A percentile compares a stretch with the other conserved stretches of the same genome.
Conservation (phyloP, 129 eudicot genomes). For the Flaveria brownii region DNA sequence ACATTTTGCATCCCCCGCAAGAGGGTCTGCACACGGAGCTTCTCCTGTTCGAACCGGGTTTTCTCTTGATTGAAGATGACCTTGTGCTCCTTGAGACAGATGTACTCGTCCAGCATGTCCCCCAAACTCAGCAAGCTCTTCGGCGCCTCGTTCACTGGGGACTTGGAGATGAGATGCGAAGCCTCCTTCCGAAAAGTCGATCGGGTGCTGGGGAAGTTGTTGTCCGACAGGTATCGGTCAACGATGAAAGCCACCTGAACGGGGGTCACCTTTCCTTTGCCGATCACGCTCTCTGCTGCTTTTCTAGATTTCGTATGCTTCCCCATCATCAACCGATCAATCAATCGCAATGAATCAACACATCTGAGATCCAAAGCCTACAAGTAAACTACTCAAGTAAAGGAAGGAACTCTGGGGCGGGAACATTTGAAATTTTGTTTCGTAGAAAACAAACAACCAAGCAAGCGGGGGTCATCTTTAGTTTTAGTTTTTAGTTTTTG, state of each 20-base stretch:
- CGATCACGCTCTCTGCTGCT: conserved; percentile 36
- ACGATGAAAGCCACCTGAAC: conserved; percentile 88
- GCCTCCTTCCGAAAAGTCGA: conserved; percentile 72
- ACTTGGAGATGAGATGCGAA: conserved; percentile 55
- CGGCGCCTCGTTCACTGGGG: conserved; percentile 67
- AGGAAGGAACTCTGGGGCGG: too few relatives aligned
- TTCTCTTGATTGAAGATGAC: conserved; percentile 64
- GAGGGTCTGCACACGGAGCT: conserved; percentile 54
- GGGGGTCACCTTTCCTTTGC: conserved; percentile 76
- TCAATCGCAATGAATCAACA: not conserved
- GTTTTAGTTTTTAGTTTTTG: not conserved
- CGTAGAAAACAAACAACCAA: too few relatives aligned
- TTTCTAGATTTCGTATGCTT: conserved; percentile 52
- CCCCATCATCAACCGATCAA: conserved; percentile 35
- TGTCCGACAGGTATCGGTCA: conserved; percentile 74
- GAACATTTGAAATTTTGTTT: too few relatives aligned
- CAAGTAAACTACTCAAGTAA: too few relatives aligned
- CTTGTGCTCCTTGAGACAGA: conserved; percentile 72
- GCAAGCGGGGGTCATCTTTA: not conserved
- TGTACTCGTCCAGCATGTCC: conserved; percentile 79
- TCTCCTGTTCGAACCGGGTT: conserved; percentile 68
- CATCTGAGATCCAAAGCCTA: not conserved
- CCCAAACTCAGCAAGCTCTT: conserved; percentile 71
- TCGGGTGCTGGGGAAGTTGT: conserved; percentile 48
- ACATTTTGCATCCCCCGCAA: conserved; percentile 70